Percentiles rank a stretch among this genome's conserved stretches.
Conservation (phyloP, 441 rosid genomes). For the Pelargonium citronellum region DNA sequence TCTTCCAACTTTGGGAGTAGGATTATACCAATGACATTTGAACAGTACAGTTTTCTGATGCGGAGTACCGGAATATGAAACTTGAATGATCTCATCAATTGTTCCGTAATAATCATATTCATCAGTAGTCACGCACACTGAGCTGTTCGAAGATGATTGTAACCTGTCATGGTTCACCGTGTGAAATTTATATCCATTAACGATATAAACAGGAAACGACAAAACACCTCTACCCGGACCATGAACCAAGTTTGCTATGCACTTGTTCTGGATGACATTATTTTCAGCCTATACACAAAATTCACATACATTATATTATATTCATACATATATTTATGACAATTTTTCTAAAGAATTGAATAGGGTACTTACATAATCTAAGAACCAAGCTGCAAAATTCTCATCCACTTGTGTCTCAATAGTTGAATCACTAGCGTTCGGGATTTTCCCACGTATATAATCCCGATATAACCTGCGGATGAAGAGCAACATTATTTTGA, state of each 20-base stretch:
- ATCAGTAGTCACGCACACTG: neutral
- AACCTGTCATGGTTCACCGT: neutral
- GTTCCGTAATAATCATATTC: neutral
- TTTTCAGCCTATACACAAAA: neutral
- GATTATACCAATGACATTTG: neutral
- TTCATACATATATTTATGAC: no score
- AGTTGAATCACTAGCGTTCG: no score
- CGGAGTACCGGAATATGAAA: neutral
- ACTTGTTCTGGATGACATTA: neutral
- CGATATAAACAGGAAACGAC: neutral
- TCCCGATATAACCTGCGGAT: no score
- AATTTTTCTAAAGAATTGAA: no score
- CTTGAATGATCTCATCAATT: neutral
- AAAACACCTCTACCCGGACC: neutral
- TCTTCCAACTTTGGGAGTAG: no score
- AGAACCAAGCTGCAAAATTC: no score
- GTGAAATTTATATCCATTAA: constrained; percentile 1
- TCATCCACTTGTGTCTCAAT: no score
- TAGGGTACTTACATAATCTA: no score
- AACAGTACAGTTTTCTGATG: neutral
- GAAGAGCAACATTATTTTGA: no score
- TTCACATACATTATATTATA: no score
- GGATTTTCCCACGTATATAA: no score
- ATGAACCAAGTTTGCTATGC: neutral
- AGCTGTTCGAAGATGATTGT: neutral